These are phyloP conservation scores for Candida sojae DNA, from an alignment of 1,139 yeast species.

Conservation along the genomic window DNA sequence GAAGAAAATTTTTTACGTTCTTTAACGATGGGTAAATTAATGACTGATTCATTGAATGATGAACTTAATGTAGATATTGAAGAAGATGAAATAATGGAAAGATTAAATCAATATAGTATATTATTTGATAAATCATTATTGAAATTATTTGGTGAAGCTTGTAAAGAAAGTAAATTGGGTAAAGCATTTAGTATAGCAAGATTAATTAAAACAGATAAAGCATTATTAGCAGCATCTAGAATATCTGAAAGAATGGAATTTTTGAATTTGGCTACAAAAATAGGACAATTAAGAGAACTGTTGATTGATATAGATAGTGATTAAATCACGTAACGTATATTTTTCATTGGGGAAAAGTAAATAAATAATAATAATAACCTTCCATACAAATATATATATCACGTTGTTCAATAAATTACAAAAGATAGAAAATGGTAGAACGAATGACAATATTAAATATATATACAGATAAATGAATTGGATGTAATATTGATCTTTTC, in stretches of 20 bases:
- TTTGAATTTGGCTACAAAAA: slow-evolving; percentile 62
- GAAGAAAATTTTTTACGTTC: slow-evolving; percentile 48
- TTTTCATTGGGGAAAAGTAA: neutral
- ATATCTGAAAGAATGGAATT: slow-evolving; percentile 81
- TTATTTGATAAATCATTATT: slow-evolving; percentile 73
- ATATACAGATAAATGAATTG: neutral
- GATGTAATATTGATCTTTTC: too few species aligned
- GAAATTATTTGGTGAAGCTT: slow-evolving; percentile 74
- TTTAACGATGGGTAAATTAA: slow-evolving; percentile 50
- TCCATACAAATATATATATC: too few species aligned
- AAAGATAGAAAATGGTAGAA: neutral
- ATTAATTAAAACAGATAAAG: slow-evolving; percentile 73
- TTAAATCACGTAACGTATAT: slow-evolving; percentile 6
- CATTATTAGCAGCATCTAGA: slow-evolving; percentile 79
- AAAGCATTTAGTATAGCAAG: slow-evolving; percentile 73
- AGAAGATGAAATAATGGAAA: slow-evolving; percentile 44
- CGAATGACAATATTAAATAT: neutral
- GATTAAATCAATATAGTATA: slow-evolving; percentile 51
- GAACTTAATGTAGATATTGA: slow-evolving; percentile 38
- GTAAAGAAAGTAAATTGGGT: slow-evolving; percentile 63
- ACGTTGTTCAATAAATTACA: neutral
- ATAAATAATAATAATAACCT: neutral
- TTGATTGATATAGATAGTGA: slow-evolving; percentile 33
- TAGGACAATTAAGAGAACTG: slow-evolving; percentile 64
- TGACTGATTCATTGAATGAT: slow-evolving; percentile 44